Evolutionary conservation across 1,284 basidiomycete species (phyloP).

Genomic region (Phylloporus sp.): DNA sequence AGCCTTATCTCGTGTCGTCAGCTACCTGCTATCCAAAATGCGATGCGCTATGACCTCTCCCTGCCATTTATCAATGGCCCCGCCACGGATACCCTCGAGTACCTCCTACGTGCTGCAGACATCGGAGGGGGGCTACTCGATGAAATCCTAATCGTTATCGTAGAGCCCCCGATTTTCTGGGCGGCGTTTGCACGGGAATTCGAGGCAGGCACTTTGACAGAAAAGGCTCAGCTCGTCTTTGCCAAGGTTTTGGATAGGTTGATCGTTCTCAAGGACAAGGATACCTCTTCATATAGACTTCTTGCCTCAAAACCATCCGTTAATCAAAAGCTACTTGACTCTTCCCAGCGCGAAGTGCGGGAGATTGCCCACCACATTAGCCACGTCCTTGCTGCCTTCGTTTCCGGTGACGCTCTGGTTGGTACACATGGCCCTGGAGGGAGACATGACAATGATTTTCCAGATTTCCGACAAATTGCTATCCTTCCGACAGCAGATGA

Average conservation of each 20-base stretch:
- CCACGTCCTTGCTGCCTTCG: slow-evolving; percentile 44
- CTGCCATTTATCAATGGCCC: slow-evolving; percentile 54
- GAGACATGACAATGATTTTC: slow-evolving; percentile 69
- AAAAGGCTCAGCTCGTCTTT: slow-evolving; percentile 50
- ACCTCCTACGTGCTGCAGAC: slow-evolving; percentile 51
- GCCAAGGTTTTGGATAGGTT: slow-evolving; percentile 63
- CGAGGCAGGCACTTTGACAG: slow-evolving; percentile 43
- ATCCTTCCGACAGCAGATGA: slow-evolving; percentile 71
- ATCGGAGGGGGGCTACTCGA: slow-evolving; percentile 57
- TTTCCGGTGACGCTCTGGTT: slow-evolving; percentile 25
- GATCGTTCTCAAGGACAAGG: slow-evolving; percentile 47
- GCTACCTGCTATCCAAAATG: slow-evolving; percentile 49
- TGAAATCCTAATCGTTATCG: slow-evolving; percentile 48
- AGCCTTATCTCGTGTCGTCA: slow-evolving; percentile 49
- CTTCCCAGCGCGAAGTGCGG: slow-evolving; percentile 45
- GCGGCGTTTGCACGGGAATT: slow-evolving; percentile 50
- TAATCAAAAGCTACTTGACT: slow-evolving; percentile 45
- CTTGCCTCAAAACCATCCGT: slow-evolving; percentile 47
- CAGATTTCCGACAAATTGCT: slow-evolving; percentile 61
- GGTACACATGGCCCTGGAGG: slow-evolving; percentile 56
- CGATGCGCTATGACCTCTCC: slow-evolving; percentile 55
- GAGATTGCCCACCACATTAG: slow-evolving; percentile 54
- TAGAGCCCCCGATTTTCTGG: slow-evolving; percentile 68
- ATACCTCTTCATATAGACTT: slow-evolving; percentile 47
- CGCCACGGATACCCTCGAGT: slow-evolving; percentile 49